These are phyloP conservation scores for Cryphonectria carpinicola DNA, from an alignment of 2,329 filamentous ascomycete genomes.

Conservation along the genomic window DNA sequence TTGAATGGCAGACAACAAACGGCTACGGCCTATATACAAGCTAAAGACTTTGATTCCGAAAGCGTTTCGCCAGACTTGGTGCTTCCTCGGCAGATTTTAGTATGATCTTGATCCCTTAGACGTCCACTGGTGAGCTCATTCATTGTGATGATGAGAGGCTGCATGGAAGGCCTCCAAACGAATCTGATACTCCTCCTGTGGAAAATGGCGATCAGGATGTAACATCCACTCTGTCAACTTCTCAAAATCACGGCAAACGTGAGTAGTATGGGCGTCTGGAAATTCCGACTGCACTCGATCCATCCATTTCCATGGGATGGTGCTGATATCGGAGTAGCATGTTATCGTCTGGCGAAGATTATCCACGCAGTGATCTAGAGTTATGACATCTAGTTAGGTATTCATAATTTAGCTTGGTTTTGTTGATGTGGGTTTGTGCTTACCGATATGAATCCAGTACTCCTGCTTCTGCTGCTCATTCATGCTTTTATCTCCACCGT, in stretches of 20 bases:
- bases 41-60: neutral
- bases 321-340: conserved; percentile 23
- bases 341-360: conserved; percentile 25
- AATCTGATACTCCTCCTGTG: conserved; percentile 24
- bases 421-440: neutral
- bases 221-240: conserved; percentile 24
- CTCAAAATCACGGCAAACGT: conserved; percentile 25
- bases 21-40: neutral
- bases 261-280: conserved; percentile 21
- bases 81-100: neutral
- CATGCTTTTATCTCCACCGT: neutral
- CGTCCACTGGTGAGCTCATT: neutral
- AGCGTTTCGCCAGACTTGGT: neutral
- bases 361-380: neutral
- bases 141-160: conserved; percentile 2
- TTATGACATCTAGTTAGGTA: neutral
- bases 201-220: conserved; percentile 22
- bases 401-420: too few relatives aligned
- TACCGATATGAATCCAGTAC: neutral
- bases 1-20: too few relatives aligned
- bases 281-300: conserved; percentile 21
- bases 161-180: conserved; percentile 16
- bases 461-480: neutral
- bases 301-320: conserved; percentile 24
- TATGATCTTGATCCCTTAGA: too few relatives aligned